phyloP scores from a whole-genome alignment of 1,139 yeast species.

The Hansenula sp. region DNA sequence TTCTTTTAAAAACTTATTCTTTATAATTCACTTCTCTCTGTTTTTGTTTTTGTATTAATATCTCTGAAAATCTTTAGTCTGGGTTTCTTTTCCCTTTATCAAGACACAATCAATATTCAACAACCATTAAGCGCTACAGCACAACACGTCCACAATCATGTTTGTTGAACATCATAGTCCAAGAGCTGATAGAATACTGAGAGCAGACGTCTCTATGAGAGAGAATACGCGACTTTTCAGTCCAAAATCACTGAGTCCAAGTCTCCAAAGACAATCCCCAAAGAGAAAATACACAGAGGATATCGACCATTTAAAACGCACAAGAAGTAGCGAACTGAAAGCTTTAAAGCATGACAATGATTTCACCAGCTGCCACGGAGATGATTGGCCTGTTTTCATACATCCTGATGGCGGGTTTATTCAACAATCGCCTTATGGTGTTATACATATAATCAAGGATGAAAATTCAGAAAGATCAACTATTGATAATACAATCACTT shows the following conservation, averaged over 20 bases:
- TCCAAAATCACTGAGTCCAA: constrained; percentile 2
- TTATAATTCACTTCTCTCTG: neutral
- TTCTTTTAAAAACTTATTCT: too few relatives aligned
- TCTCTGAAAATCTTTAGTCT: too few relatives aligned
- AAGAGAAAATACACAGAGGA: constrained; percentile 15
- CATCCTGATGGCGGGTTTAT: constrained; percentile 65
- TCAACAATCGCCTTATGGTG: constrained; percentile 64
- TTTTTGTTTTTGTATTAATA: too few relatives aligned
- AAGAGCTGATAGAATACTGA: constrained; percentile 7
- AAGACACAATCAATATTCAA: neutral
- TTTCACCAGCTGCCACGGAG: neutral
- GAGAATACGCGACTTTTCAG: constrained; percentile 13
- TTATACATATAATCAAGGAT: constrained; percentile 20
- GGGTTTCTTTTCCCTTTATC: too few relatives aligned
- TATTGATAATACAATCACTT: constrained; percentile 10
- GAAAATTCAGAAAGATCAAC: constrained; percentile 13
- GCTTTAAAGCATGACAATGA: constrained; percentile 2
- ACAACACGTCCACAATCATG: constrained; percentile 3
- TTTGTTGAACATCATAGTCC: constrained; percentile 16
- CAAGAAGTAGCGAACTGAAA: constrained; percentile 2
- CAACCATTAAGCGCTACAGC: neutral
- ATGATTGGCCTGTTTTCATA: constrained; percentile 56
- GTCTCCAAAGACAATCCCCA: constrained; percentile 1
- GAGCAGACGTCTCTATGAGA: constrained; percentile 12
- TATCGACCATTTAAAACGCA: constrained; percentile 1